These are phyloP conservation scores for Podospora pseudoanserina DNA, from an alignment of 495 filamentous ascomycete genomes.

Conservation along the genomic window DNA sequence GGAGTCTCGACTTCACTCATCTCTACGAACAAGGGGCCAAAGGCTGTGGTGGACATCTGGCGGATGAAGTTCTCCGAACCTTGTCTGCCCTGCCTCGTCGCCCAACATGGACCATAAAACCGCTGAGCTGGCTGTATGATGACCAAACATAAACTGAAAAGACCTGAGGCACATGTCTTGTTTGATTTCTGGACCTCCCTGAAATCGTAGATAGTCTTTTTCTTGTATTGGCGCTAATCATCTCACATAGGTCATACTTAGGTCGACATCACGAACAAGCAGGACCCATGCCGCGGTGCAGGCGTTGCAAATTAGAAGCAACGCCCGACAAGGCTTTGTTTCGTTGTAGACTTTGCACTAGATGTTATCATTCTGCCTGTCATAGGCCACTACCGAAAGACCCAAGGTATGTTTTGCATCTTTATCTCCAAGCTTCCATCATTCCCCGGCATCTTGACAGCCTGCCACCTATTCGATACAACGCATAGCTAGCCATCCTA, in stretches of 20 bases:
- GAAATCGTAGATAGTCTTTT: conserved; percentile 17
- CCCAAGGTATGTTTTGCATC: conserved; percentile 7
- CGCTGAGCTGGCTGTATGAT: conserved; percentile 34
- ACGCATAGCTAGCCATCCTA: neutral
- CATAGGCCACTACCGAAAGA: conserved; percentile 15
- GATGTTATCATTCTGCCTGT: conserved; percentile 16
- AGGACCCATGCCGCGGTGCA: conserved; percentile 14
- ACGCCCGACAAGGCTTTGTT: conserved; percentile 13
- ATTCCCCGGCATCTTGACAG: neutral
- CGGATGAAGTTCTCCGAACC: conserved; percentile 4
- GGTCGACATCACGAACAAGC: neutral
- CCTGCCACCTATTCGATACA: conserved; percentile 1
- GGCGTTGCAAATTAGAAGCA: conserved; percentile 12
- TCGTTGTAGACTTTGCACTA: conserved; percentile 6
- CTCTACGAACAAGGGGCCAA: conserved; percentile 25
- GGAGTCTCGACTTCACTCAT: conserved; percentile 25
- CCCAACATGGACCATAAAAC: conserved; percentile 28
- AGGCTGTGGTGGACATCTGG: conserved; percentile 33
- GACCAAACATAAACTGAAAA: conserved; percentile 38
- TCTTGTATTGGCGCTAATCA: neutral
- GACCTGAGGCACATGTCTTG: conserved; percentile 34
- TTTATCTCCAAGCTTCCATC: neutral
- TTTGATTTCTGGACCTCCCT: conserved; percentile 15
- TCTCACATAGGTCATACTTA: neutral
- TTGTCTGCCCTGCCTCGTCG: conserved; percentile 9